Evolutionary conservation across 306 rosid species (phyloP).

Genomic region (Prunus davidiana): DNA sequence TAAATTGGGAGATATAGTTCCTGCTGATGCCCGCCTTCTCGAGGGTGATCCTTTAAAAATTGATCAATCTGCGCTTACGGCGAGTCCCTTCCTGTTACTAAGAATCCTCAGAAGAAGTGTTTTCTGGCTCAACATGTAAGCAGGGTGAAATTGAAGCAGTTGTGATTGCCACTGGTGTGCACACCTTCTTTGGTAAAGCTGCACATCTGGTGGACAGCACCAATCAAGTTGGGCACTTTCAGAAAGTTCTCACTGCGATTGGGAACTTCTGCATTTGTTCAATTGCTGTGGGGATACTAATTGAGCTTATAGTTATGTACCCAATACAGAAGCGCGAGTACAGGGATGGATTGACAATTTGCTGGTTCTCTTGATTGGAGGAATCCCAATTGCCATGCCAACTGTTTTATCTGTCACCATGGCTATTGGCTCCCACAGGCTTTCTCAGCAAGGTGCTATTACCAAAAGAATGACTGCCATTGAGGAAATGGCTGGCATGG

Average conservation of each 20-base stretch:
- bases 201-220: slow-evolving; percentile 98
- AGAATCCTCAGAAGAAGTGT: slow-evolving; percentile 87
- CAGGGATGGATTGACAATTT: slow-evolving; percentile 96
- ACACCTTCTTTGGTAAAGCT: slow-evolving; percentile 97
- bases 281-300: slow-evolving; percentile 68
- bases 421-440: slow-evolving; percentile 99
- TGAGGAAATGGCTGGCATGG: slow-evolving; percentile 99
- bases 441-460: slow-evolving; percentile 96
- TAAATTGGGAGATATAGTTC: slow-evolving; percentile 90
- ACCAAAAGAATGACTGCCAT: slow-evolving; percentile 98
- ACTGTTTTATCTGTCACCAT: slow-evolving; percentile 98
- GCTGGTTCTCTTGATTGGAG: slow-evolving; percentile 95
- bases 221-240: slow-evolving; percentile 98
- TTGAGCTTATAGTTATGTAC: slow-evolving; percentile 91
- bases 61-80: slow-evolving; percentile 97
- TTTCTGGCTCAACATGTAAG: slow-evolving; percentile 96
- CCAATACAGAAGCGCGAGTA: slow-evolving; percentile 85
- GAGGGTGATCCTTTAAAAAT: slow-evolving; percentile 97
- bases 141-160: slow-evolving; percentile 99
- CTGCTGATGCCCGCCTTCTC: slow-evolving; percentile 99
- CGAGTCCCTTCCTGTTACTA: slow-evolving; percentile 93
- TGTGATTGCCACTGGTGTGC: slow-evolving; percentile 98
- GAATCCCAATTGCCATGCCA: slow-evolving; percentile 99
- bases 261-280: slow-evolving; percentile 98
- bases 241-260: slow-evolving; percentile 95